A percentile compares a stretch with the other conserved stretches of the same genome.
These are phyloP conservation scores for Termitomyces sp. DNA, from an alignment of 768 basidiomycete species.

Conservation along the genomic window DNA sequence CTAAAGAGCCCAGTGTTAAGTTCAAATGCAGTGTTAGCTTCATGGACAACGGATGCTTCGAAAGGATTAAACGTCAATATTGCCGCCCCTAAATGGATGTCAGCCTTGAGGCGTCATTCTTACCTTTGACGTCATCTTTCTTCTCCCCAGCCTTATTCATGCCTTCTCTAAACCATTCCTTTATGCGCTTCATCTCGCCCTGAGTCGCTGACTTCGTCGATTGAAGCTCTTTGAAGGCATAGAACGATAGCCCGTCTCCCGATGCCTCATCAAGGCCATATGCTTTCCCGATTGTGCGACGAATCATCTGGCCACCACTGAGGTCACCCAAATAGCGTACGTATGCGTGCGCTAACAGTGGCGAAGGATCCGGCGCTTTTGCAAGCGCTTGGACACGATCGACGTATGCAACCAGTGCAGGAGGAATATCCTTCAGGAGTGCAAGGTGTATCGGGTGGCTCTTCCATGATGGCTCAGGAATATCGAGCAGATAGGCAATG, in stretches of 20 bases:
- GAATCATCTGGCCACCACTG: conserved; percentile 72
- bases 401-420: conserved; percentile 46
- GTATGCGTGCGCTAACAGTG: conserved; percentile 73
- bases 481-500: conserved; percentile 54
- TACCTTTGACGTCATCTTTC: conserved; percentile 37
- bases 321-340: conserved; percentile 82
- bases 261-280: conserved; percentile 53
- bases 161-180: conserved; percentile 62
- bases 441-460: conserved; percentile 46
- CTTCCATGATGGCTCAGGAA: conserved; percentile 49
- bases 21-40: conserved; percentile 43
- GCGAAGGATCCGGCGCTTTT: conserved; percentile 36
- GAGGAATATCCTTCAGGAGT: conserved; percentile 41
- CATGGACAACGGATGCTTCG: conserved; percentile 39
- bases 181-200: conserved; percentile 67
- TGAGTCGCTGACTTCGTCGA: conserved; percentile 39
- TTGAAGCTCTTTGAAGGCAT: conserved; percentile 56
- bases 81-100: not conserved
- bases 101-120: not conserved
- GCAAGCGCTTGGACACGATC: conserved; percentile 46
- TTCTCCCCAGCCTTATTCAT: conserved; percentile 46
- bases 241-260: conserved; percentile 58
- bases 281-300: conserved; percentile 56
- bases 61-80: not conserved
- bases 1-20: conserved; percentile 44